Base-by-base conservation (phyloP, 2,329 filamentous ascomycete genomes). In the Phoma sp. region DNA sequence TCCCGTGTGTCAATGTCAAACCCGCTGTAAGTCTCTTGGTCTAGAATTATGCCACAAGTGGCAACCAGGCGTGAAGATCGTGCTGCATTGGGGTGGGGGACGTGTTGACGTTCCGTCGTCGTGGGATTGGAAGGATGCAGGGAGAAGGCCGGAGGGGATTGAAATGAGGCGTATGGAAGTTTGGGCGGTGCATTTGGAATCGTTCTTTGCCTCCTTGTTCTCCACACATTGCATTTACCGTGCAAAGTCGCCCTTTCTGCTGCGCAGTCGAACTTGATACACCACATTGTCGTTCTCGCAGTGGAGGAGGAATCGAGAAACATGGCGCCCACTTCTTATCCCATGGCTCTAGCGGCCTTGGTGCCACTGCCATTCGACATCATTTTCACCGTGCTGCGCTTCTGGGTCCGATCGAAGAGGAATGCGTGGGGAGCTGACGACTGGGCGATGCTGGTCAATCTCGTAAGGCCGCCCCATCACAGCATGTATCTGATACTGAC, bases 341-440 rank as follows among this genome's bases (percentile, higher is more conserved):
- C 47, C 2, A 59, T 59, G 52, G 56, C 56, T 46, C 39, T 59
- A 39, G 47, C 56, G 20, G 34, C 47, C 29, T 20, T 59, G 30
- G 39, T 56, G 2, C 48, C 52, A 6, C 36, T 59, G 15, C 53
- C 56, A 2, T 56, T 59, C 25, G 48, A 54, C 28, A 53, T 58
- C 12, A 18, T 55, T 28, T 58, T 53, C 25, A 58, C 55, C 1
- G 25, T 45, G 9, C 20, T 58, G 33, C 50, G 55, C 14, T 58
- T 58, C 32, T 55, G 51, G 51, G 55, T 58, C 32, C 40, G 55
- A 7, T 46, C 55, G 14, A 49, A 55, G 25, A 58, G 55, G 25
- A 58, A 58, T 17, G 55, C 55, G 39, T 58, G 55, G 55, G 55
- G 55, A 28, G 30, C 42, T 21, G 55, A 58, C n/a, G 55, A 58